phyloP scores from a whole-genome alignment of 768 basidiomycete genomes.

The Phylloporus sp. region DNA sequence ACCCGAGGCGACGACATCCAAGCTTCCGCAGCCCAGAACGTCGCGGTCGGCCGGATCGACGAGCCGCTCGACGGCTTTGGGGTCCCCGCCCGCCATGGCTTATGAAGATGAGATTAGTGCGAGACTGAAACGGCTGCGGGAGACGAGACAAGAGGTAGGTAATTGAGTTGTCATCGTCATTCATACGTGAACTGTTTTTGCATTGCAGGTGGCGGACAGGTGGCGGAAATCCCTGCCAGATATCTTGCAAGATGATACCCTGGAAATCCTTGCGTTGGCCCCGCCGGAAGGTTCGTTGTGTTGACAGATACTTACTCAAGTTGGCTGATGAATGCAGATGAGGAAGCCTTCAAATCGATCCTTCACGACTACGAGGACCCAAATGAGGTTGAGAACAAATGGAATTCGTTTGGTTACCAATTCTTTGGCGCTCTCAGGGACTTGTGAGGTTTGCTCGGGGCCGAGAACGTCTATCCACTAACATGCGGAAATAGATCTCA shows the following conservation, averaged over 20 bases:
- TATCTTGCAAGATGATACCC: conserved; percentile 24
- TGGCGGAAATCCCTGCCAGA: conserved; percentile 2
- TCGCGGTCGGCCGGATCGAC: conserved; percentile 2
- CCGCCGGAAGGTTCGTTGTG: conserved; percentile 16
- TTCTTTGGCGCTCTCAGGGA: conserved; percentile 19
- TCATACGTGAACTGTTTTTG: not conserved
- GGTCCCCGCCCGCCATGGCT: no score
- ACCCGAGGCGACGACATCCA: conserved; percentile 6
- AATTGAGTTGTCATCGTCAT: not conserved
- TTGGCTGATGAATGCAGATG: conserved; percentile 14
- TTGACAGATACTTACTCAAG: no score
- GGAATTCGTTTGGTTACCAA: conserved; percentile 12
- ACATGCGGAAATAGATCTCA: not conserved
- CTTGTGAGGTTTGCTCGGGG: conserved; percentile 11
- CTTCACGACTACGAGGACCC: conserved; percentile 20
- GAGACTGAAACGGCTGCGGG: conserved; percentile 16
- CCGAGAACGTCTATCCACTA: not conserved
- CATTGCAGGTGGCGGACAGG: conserved; percentile 15
- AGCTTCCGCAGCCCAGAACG: conserved; percentile 5
- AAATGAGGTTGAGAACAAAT: conserved; percentile 14
- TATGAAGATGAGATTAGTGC: conserved; percentile 10
- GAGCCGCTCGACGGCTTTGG: not conserved
- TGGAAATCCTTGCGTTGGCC: conserved; percentile 20
- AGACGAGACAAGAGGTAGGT: conserved; percentile 19
- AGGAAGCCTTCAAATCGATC: conserved; percentile 6